These are phyloP conservation scores for Rhodotorula paludigena DNA, from an alignment of 768 basidiomycete genomes.

Conservation along the genomic window DNA sequence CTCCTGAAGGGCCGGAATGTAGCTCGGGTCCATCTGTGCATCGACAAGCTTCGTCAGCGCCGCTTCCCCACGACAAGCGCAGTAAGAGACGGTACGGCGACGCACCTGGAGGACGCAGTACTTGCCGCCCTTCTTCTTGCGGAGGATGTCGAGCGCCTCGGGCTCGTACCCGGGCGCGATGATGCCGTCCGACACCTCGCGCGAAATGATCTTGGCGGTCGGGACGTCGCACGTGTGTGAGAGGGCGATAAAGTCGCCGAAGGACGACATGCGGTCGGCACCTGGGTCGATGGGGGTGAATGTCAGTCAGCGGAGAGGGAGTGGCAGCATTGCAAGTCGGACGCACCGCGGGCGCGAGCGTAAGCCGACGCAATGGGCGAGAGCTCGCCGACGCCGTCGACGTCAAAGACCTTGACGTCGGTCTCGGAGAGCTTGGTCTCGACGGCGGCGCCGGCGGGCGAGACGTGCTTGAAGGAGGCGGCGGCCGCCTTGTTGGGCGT, in stretches of 20 bases:
- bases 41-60: background rate
- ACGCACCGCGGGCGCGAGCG: constrained; percentile 82
- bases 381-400: constrained; percentile 84
- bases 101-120: constrained; percentile 91
- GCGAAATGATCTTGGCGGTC: constrained; percentile 93
- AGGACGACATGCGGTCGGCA: constrained; percentile 98
- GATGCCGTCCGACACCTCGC: constrained; percentile 97
- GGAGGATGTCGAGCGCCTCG: constrained; percentile 81
- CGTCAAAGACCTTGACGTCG: constrained; percentile 92
- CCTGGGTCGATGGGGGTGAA: constrained; percentile 51
- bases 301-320: background rate
- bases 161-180: constrained; percentile 88
- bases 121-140: constrained; percentile 96
- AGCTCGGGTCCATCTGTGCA: constrained; percentile 76
- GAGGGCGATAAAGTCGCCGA: constrained; percentile 96
- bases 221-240: constrained; percentile 87
- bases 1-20: constrained; percentile 72
- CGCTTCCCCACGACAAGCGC: no score
- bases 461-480: constrained; percentile 99
- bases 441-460: constrained; percentile 93
- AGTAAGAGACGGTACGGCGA: background rate
- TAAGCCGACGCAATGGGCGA: constrained; percentile 88
- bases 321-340: background rate
- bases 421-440: constrained; percentile 65
- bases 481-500: constrained; percentile 72